These are phyloP conservation scores for Penicillium crystallinum DNA, from an alignment of 495 filamentous ascomycete genomes.

Conservation along the genomic window DNA sequence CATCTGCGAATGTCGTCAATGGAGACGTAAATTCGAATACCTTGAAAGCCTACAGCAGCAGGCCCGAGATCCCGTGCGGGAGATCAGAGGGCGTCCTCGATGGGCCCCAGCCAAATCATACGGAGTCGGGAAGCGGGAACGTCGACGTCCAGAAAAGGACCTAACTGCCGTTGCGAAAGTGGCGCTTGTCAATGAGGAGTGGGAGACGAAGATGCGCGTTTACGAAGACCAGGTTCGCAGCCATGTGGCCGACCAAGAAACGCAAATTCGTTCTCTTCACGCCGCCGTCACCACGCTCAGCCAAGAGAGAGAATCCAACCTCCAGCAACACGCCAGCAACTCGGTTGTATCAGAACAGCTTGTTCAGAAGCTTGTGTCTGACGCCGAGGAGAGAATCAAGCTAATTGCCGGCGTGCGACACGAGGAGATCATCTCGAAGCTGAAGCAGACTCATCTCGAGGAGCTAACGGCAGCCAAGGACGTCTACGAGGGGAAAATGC, in stretches of 20 bases:
- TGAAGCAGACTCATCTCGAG: neutral
- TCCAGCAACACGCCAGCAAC: neutral
- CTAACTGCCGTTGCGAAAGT: neutral
- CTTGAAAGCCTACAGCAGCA: neutral
- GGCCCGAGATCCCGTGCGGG: neutral
- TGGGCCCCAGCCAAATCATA: neutral
- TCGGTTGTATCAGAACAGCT: no score
- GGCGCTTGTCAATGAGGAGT: neutral
- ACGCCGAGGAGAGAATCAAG: neutral
- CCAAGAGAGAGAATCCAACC: neutral
- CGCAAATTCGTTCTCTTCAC: neutral
- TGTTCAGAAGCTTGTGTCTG: neutral
- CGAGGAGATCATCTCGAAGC: neutral
- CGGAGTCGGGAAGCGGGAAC: neutral
- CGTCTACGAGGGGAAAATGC: neutral
- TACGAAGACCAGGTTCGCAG: neutral
- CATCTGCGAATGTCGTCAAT: neutral
- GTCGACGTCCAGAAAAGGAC: neutral
- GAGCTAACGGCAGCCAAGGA: neutral
- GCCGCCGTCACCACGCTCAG: neutral
- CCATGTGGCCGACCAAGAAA: neutral
- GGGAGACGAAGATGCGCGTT: neutral
- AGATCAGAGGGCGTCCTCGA: neutral
- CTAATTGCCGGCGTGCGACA: neutral
- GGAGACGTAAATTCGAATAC: neutral